phyloP scores from a whole-genome alignment of 2,329 filamentous ascomycete species.

The Stachybotrys echinatus region DNA sequence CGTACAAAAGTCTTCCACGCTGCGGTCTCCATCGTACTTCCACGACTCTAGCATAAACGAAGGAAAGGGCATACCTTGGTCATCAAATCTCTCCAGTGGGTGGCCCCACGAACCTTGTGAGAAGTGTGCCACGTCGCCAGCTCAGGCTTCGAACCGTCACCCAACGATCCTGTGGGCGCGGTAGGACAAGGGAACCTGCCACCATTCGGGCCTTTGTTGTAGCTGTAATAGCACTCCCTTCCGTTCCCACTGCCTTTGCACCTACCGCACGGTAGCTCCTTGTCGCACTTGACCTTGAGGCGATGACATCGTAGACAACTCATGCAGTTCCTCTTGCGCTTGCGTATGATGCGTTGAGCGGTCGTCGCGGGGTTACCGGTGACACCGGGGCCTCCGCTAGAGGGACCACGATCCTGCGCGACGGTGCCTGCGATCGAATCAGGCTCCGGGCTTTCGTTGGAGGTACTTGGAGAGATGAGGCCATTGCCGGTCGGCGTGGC shows the following conservation, averaged over 20 bases:
- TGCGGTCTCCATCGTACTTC: no score
- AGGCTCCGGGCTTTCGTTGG: slow-evolving; percentile 21
- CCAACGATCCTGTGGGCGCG: slow-evolving; percentile 11
- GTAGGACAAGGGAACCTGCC: slow-evolving; percentile 27
- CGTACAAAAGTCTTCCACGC: no score
- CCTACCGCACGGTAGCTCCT: slow-evolving; percentile 27
- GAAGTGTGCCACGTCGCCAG: slow-evolving; percentile 26
- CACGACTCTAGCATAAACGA: no score
- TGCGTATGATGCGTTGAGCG: slow-evolving; percentile 21
- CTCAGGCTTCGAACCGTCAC: slow-evolving; percentile 19
- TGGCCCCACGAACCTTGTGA: slow-evolving; percentile 27
- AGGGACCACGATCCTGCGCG: slow-evolving; percentile 2
- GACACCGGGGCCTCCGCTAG: slow-evolving; percentile 1
- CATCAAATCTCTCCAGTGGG: slow-evolving; percentile 30
- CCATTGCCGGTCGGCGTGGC: slow-evolving; percentile 12
- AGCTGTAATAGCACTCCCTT: slow-evolving; percentile 29
- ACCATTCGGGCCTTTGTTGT: slow-evolving; percentile 28
- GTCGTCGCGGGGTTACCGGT: not conserved
- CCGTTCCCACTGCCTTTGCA: slow-evolving; percentile 28
- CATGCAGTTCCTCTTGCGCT: slow-evolving; percentile 29
- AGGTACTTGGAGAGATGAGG: slow-evolving; percentile 21
- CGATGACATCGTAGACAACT: slow-evolving; percentile 29
- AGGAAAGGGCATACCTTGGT: slow-evolving; percentile 29
- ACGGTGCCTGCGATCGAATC: slow-evolving; percentile 5
- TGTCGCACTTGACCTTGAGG: slow-evolving; percentile 32